Evolutionary conservation across 768 basidiomycete genomes (phyloP), one percentile per base, ranked within the genome.

Genomic region (Hirschioporus abietinus): DNA sequence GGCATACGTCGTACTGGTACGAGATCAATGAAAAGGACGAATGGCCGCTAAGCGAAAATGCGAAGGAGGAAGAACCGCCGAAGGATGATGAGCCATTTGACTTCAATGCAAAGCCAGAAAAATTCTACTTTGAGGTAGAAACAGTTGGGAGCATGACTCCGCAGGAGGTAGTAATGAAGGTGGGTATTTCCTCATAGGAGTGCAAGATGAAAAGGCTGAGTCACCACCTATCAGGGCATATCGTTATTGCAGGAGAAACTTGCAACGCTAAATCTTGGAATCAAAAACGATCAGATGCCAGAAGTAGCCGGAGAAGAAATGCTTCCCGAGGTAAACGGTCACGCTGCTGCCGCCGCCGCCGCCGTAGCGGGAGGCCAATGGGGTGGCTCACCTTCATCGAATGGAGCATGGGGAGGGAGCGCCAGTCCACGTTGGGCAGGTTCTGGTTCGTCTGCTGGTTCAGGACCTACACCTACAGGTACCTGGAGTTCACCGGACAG

Each of bases 1-100:
- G 95, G 64, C 97, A 99, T 78, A 99, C 97, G 2, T 88, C 91
- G 1, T 88, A 97, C 76, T 99, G 97, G 97, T 93, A 83, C 74
- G 97, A 99, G 77, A 83, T 81, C 25, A 88, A 95, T 71, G 82
- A 86, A 70, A 86, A 86, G 35, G 83, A 77, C 2, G 97, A 99
- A 79, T 99, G 97, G 97, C 96, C 96, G 0, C 76, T 96, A 8
- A 87, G 92, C 69, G 85, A 88, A 42, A 99, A 99, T 74, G 92
- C 91, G 18, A 81, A 84, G 68, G 89, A 94, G 73, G 94, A 96
- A 76, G 91, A 93, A 72, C 76, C 87, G 1, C 89, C 88, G 1
- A 81, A 90, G 64, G 92, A 94, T 63, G 89, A 92, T 69, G 88
- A 91, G 73, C 82, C 82, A 5, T 99, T 98, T 73, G 93, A 98